Conservation (phyloP, 148 eudicot genomes). For the Pharnaceum exiguum region DNA sequence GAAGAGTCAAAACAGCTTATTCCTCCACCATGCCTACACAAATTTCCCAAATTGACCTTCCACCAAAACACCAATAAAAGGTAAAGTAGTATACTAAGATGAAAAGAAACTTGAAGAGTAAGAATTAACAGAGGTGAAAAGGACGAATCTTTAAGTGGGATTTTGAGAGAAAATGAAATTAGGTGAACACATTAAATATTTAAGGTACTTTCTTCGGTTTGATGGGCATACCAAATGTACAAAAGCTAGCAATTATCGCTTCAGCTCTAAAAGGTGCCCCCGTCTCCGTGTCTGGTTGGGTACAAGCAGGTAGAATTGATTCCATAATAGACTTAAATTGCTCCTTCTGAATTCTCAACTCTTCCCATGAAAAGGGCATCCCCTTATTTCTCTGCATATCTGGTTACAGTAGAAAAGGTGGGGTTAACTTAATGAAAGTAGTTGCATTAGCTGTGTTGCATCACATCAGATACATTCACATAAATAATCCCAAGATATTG, state of each 20-base stretch:
- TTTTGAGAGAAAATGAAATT: not conserved
- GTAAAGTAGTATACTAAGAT: not conserved
- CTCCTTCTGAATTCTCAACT: conserved; percentile 68
- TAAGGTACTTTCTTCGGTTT: conserved; percentile 2
- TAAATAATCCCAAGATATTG: too few relatives aligned
- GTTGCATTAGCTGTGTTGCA: not conserved
- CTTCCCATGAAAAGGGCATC: conserved; percentile 70
- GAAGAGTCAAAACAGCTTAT: not conserved
- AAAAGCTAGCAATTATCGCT: conserved; percentile 92
- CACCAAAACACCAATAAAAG: not conserved
- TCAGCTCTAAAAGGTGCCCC: conserved; percentile 83
- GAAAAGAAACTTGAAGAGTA: not conserved
- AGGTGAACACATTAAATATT: not conserved
- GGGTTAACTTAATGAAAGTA: not conserved
- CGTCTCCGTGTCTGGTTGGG: conserved; percentile 61
- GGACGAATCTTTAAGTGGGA: not conserved
- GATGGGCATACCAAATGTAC: conserved; percentile 68
- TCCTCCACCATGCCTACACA: not conserved
- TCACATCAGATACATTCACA: conserved; percentile 4
- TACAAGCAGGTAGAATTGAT: conserved; percentile 86
- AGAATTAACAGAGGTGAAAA: not conserved
- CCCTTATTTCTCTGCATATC: conserved; percentile 96
- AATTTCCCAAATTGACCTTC: not conserved
- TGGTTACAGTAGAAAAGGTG: conserved; percentile 16
- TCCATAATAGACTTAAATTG: conserved; percentile 75